A percentile compares a stretch with the other conserved stretches of the same genome.
These are phyloP conservation scores for Phytophthora crassamura DNA, from an alignment of 352 stramenopile species.

Conservation along the genomic window DNA sequence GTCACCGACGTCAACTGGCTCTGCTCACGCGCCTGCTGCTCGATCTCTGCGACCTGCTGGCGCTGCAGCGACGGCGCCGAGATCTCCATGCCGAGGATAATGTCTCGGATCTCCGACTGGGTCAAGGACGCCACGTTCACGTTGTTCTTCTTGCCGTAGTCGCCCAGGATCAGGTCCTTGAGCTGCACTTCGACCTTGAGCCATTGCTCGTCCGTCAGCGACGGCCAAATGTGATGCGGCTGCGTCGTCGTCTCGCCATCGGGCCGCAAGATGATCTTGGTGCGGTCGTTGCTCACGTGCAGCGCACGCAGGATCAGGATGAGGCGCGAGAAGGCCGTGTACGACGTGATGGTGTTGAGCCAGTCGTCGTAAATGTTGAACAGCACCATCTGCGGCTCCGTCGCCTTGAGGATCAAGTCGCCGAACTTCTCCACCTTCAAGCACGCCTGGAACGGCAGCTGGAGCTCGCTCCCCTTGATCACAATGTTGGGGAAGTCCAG, in stretches of 20 bases:
- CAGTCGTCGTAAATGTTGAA: constrained; percentile 99
- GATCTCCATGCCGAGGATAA: constrained; percentile 99
- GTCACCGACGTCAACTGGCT: constrained; percentile 98
- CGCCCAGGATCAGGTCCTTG: constrained; percentile 99
- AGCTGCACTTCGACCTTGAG: constrained; percentile 99
- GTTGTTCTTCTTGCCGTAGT: constrained; percentile 99
- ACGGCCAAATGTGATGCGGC: constrained; percentile 99
- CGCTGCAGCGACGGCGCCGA: constrained; percentile 98
- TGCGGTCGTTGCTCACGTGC: constrained; percentile 97
- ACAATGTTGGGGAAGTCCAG: constrained; percentile 99
- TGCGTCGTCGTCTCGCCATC: constrained; percentile 99
- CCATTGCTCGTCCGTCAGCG: constrained; percentile 99
- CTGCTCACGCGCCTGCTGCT: constrained; percentile 98
- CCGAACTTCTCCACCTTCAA: constrained; percentile 99
- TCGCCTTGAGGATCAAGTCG: constrained; percentile 99
- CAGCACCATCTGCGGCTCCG: constrained; percentile 99
- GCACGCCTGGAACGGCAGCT: constrained; percentile 99
- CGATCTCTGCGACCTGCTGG: constrained; percentile 99
- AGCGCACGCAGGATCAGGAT: constrained; percentile 99
- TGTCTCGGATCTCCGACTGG: constrained; percentile 99
- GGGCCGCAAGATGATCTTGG: constrained; percentile 97
- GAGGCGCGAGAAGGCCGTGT: constrained; percentile 99
- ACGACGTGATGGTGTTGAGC: constrained; percentile 99
- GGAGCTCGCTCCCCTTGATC: constrained; percentile 98
- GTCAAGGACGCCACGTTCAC: constrained; percentile 99